Evolutionary conservation across 768 basidiomycete species (phyloP).

Genomic region (Termitomyces sp.): DNA sequence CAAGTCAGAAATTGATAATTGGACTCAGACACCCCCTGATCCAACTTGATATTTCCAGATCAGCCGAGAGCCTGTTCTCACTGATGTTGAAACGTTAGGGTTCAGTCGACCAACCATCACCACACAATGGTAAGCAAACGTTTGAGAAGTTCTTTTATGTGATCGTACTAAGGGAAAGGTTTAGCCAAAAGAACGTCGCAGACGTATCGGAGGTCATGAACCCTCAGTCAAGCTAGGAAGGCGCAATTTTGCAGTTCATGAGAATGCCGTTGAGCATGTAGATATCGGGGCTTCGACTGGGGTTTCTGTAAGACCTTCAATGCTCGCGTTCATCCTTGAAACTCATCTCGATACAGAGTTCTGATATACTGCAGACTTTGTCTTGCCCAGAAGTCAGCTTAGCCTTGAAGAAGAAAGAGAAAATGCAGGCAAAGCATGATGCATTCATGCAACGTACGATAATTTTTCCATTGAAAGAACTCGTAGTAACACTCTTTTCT

Average conservation of each 20-base stretch:
- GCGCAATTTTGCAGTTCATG: slow-evolving; percentile 47
- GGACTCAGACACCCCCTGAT: too few species aligned
- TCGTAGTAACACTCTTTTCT: neutral
- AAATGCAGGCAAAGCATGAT: slow-evolving; percentile 60
- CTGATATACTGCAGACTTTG: slow-evolving; percentile 39
- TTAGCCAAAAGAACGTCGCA: slow-evolving; percentile 39
- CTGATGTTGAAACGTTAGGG: too few species aligned
- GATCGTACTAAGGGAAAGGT: neutral
- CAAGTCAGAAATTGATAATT: too few species aligned
- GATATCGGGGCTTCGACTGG: slow-evolving; percentile 39
- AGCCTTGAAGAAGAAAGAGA: slow-evolving; percentile 60
- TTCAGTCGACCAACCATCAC: neutral
- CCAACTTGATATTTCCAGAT: too few species aligned
- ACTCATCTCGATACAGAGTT: slow-evolving; percentile 28
- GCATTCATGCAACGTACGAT: slow-evolving; percentile 61
- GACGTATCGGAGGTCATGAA: slow-evolving; percentile 43
- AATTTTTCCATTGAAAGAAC: neutral
- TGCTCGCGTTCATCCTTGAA: neutral
- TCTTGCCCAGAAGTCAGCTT: slow-evolving; percentile 18
- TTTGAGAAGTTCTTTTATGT: neutral
- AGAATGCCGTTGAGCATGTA: slow-evolving; percentile 43
- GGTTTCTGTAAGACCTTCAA: slow-evolving; percentile 33
- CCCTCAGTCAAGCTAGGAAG: slow-evolving; percentile 47
- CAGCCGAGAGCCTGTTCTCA: too few species aligned
- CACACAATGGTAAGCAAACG: neutral